These are phyloP conservation scores for Henningerozyma blattae DNA, from an alignment of 805 yeast genomes.

Conservation along the genomic window DNA sequence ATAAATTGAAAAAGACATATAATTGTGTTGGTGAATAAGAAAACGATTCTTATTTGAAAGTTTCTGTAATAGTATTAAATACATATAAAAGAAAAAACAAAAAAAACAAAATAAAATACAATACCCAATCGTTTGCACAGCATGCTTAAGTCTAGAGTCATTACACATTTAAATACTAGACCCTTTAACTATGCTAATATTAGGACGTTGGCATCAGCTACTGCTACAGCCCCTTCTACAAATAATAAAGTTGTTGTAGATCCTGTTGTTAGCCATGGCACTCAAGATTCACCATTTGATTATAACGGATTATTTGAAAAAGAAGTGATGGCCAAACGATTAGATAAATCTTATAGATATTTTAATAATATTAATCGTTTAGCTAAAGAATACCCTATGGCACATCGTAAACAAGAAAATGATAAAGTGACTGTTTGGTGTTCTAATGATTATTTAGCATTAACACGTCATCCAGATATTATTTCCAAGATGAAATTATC, in stretches of 20 bases:
- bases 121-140: too few species aligned
- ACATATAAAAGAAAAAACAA: too few species aligned
- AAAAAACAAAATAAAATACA: too few species aligned
- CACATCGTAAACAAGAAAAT: slow-evolving; percentile 63
- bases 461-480: slow-evolving; percentile 74
- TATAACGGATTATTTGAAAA: slow-evolving; percentile 55
- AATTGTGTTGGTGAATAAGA: too few species aligned
- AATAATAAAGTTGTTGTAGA: slow-evolving; percentile 21
- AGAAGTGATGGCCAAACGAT: slow-evolving; percentile 63
- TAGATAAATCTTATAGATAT: slow-evolving; percentile 86
- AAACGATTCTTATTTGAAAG: too few species aligned
- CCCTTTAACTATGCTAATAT: too few species aligned
- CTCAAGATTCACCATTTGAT: slow-evolving; percentile 50
- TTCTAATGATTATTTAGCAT: slow-evolving; percentile 92
- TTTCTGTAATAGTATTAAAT: too few species aligned
- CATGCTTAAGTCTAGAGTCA: too few species aligned
- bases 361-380: slow-evolving; percentile 95
- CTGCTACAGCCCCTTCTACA: slow-evolving; percentile 24
- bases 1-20: too few species aligned
- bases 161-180: too few species aligned
- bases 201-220: too few species aligned
- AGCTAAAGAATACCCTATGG: slow-evolving; percentile 86
- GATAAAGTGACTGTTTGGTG: slow-evolving; percentile 98
- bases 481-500: slow-evolving; percentile 66
- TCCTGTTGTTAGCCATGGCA: slow-evolving; percentile 24